Evolutionary conservation across 1,284 basidiomycete genomes (phyloP), one percentile per base, ranked within the genome.

Genomic region (Trichosporon ovoides): DNA sequence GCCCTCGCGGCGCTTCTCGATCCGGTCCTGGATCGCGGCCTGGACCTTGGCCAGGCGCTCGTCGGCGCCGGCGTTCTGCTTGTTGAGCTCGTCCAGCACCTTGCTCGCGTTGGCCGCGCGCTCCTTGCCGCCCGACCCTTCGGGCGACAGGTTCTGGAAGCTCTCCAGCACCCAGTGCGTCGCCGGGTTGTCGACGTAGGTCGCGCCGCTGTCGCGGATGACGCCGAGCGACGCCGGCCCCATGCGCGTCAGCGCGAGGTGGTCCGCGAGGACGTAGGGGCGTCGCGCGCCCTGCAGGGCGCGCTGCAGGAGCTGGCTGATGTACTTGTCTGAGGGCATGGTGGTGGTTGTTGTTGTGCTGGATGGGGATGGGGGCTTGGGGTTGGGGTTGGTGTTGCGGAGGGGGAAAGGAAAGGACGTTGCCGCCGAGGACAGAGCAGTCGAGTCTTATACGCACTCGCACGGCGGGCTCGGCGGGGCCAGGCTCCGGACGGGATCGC

Each of bases 101-200:
- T 46, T 34, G 38, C 50, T 55, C 14, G 58, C 58, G 10, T 19
- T n/a, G 19, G 19, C 38, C 14, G 58, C 58, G 31, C 48, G 38
- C 16, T 46, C 49, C 28, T 38, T 34, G 6, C 12, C 53, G 22
- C 38, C 53, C 1, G 38, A 19, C 19, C 18, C 54, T 22, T 10
- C 1, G 13, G 49, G 48, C 1, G 53, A 34, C 38, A 28, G 53
- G n/a, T 18, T 10, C 24, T 33, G 16, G 53, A 59, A 59, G 49
- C 53, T 55, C 22, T 55, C 37, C n/a, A 59, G 58, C 38, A 59
- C 58, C 58, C 58, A 59, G 53, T 55, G 49, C 1, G 58, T 59
- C 0, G 58, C 58, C 0, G 58, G 58, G 58, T 59, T 59, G 50
- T 59, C 58, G 58, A 59, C 58, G 50, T 59, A 59, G 7, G 38